Conservation (phyloP, 345 rosid species). For the Euphorbia tirucalli region DNA sequence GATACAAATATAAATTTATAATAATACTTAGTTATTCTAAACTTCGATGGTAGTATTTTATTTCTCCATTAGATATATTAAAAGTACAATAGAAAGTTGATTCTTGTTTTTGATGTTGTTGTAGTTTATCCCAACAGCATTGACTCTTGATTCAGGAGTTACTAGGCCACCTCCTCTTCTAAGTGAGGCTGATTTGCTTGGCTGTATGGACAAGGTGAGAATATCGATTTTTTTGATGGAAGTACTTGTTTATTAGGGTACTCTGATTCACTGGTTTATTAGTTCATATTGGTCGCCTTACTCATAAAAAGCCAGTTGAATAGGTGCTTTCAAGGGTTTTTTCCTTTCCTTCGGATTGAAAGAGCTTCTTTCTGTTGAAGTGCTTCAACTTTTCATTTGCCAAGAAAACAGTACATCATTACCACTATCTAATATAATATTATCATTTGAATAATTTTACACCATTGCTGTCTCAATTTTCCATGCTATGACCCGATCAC, state of each 20-base stretch:
- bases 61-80: constrained; percentile 4
- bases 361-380: neutral
- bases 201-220: constrained; percentile 97
- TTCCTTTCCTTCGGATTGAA: neutral
- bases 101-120: constrained; percentile 30
- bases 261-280: constrained; percentile 3
- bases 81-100: constrained; percentile 19
- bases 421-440: neutral
- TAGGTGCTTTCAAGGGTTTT: neutral
- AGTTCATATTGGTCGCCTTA: neutral
- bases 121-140: constrained; percentile 76
- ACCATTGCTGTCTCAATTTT: neutral
- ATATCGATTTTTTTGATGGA: constrained; percentile 1
- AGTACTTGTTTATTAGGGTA: neutral
- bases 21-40: neutral
- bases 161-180: constrained; percentile 90
- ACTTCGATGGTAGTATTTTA: neutral
- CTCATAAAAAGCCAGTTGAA: neutral
- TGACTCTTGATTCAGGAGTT: constrained; percentile 90
- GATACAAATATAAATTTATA: neutral
- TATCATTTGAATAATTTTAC: neutral
- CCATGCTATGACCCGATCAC: neutral
- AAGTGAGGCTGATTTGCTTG: constrained; percentile 90
- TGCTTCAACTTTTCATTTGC: neutral
- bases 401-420: neutral